Conservation (phyloP, 768 basidiomycete genomes). For the Chiua virens region DNA sequence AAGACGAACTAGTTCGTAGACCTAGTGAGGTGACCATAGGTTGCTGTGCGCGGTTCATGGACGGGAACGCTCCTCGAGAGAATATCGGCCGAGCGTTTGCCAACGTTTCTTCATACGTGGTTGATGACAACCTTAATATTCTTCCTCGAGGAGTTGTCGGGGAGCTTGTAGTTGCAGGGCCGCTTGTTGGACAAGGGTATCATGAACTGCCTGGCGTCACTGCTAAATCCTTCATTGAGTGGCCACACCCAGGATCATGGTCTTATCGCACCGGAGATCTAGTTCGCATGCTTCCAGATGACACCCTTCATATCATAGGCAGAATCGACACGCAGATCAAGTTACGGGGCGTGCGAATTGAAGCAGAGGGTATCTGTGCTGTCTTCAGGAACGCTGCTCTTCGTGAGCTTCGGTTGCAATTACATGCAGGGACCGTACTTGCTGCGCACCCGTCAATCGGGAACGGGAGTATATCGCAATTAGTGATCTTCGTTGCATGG, state of each 20-base stretch:
- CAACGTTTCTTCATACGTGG: conserved; percentile 38
- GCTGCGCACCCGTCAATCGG: conserved; percentile 44
- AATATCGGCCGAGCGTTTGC: conserved; percentile 47
- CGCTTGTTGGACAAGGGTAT: conserved; percentile 51
- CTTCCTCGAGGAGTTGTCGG: conserved; percentile 45
- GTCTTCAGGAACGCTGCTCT: conserved; percentile 31
- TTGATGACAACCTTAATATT: conserved; percentile 42
- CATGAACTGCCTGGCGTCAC: conserved; percentile 45
- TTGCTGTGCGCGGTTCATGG: conserved; percentile 47
- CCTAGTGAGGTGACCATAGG: conserved; percentile 56
- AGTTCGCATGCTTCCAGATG: conserved; percentile 50
- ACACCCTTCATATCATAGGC: conserved; percentile 48
- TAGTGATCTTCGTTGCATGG: conserved; percentile 49
- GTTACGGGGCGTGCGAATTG: conserved; percentile 53
- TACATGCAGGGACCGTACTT: conserved; percentile 44
- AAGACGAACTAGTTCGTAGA: conserved; percentile 13
- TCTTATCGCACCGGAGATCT: conserved; percentile 53
- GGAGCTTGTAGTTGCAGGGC: conserved; percentile 51
- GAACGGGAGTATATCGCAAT: conserved; percentile 33
- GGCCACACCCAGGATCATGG: conserved; percentile 40
- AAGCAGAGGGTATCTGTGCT: conserved; percentile 51
- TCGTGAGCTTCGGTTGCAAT: conserved; percentile 15
- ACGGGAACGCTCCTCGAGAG: conserved; percentile 37
- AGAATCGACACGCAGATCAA: conserved; percentile 55
- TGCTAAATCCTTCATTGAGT: conserved; percentile 45